Evolutionary conservation across 176 grass and related monocot species (phyloP).

Genomic region (Metroxylon sagu): DNA sequence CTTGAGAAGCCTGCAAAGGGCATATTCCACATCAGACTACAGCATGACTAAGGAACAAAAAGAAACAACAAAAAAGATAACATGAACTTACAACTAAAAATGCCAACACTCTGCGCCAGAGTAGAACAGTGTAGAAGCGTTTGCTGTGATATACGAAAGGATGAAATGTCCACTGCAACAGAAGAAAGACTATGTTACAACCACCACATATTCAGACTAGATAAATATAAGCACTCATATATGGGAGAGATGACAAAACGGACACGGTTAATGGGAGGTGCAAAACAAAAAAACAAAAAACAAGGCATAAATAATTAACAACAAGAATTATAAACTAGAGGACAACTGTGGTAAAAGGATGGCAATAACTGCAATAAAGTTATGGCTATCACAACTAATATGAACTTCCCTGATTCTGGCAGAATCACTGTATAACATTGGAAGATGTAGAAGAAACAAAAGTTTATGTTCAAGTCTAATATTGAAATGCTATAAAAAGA

Average conservation of each 20-base stretch:
- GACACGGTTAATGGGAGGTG: background rate
- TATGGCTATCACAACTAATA: too few species aligned
- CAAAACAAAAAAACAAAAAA: conserved; percentile 5
- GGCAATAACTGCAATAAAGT: too few species aligned
- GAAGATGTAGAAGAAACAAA: too few species aligned
- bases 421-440: too few species aligned
- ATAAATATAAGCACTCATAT: background rate
- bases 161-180: conserved; percentile 88
- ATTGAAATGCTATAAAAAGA: too few species aligned
- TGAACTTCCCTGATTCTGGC: too few species aligned
- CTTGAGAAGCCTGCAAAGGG: conserved; percentile 54
- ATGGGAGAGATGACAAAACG: too few species aligned
- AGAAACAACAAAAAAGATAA: conserved; percentile 8
- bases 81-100: conserved; percentile 79
- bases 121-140: conserved; percentile 83
- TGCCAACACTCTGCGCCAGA: conserved; percentile 84
- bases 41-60: conserved; percentile 4
- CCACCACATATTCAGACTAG: conserved; percentile 5
- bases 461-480: too few species aligned
- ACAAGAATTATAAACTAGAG: too few species aligned
- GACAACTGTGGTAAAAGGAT: too few species aligned
- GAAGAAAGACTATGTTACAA: conserved; percentile 15
- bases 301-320: too few species aligned
- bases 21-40: background rate
- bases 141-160: conserved; percentile 96